Conservation (phyloP, 176 grass and related monocot genomes). For the Ensete glaucum region DNA sequence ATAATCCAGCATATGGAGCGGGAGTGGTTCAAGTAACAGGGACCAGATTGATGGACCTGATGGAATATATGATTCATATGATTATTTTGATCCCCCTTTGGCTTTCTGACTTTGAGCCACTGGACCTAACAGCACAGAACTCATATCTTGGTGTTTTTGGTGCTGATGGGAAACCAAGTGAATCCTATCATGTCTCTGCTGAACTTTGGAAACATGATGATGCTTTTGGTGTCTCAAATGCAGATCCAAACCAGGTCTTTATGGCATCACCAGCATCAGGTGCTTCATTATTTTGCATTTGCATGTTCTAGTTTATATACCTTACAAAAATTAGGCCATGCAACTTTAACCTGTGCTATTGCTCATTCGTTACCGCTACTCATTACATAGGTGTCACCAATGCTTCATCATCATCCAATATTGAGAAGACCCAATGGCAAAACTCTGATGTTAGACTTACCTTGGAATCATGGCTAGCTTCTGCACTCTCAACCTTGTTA, state of each 20-base stretch:
- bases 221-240: constrained; percentile 25
- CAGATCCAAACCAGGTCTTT: constrained; percentile 34
- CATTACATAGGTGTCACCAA: constrained; percentile 33
- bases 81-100: constrained; percentile 35
- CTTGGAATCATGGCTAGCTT: constrained; percentile 51
- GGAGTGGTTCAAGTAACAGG: constrained; percentile 15
- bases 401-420: constrained; percentile 19
- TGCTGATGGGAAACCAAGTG: constrained; percentile 22
- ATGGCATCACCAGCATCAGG: constrained; percentile 45
- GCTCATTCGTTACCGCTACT: constrained; percentile 20
- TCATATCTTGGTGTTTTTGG: constrained; percentile 30
- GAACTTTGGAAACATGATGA: constrained; percentile 40
- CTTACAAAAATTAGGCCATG: background rate
- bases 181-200: constrained; percentile 31
- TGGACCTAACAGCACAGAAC: constrained; percentile 28
- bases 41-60: constrained; percentile 18
- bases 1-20: constrained; percentile 30
- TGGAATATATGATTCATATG: constrained; percentile 26
- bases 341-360: background rate
- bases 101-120: constrained; percentile 27
- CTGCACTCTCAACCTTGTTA: constrained; percentile 46
- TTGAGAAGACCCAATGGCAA: constrained; percentile 4
- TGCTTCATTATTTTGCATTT: constrained; percentile 22
- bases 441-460: constrained; percentile 5
- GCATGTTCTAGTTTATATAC: background rate